These are phyloP conservation scores for Noccaea caerulescens DNA, from an alignment of 345 rosid species.

Conservation along the genomic window DNA sequence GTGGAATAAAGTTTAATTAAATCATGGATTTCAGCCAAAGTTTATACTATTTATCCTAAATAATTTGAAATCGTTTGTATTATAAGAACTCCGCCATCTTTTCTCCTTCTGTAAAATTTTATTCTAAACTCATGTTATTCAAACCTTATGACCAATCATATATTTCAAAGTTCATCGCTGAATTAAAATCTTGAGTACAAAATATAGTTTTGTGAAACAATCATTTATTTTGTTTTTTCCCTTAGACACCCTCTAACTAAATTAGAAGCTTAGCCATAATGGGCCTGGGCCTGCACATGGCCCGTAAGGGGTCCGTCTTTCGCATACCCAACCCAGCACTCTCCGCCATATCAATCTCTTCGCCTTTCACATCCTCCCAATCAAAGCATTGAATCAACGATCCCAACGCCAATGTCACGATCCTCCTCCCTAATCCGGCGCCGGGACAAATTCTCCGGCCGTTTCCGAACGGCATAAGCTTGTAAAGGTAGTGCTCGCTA, in stretches of 20 bases:
- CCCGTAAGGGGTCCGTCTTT: slow-evolving; percentile 10
- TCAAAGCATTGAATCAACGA: slow-evolving; percentile 48
- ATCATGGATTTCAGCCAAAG: background rate
- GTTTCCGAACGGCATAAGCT: slow-evolving; percentile 50
- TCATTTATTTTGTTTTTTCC: no score
- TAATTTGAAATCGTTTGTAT: no score
- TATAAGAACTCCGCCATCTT: no score
- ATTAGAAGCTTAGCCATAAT: background rate
- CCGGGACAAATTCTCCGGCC: slow-evolving; percentile 67
- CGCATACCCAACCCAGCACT: slow-evolving; percentile 25
- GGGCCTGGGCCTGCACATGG: background rate
- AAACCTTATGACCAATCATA: no score
- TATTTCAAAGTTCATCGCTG: no score
- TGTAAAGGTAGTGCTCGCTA: slow-evolving; percentile 32
- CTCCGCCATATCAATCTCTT: slow-evolving; percentile 50
- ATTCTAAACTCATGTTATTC: no score
- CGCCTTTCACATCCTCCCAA: slow-evolving; percentile 15
- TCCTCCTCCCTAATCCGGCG: slow-evolving; percentile 44
- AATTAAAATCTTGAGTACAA: no score
- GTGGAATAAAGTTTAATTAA: background rate
- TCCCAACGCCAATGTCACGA: slow-evolving; percentile 40
- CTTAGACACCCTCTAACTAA: no score
- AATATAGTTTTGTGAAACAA: no score
- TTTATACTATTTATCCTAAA: background rate
- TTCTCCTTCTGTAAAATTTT: no score